Conservation (phyloP, 169 alveolate species). For the Plasmodium vinckei region DNA sequence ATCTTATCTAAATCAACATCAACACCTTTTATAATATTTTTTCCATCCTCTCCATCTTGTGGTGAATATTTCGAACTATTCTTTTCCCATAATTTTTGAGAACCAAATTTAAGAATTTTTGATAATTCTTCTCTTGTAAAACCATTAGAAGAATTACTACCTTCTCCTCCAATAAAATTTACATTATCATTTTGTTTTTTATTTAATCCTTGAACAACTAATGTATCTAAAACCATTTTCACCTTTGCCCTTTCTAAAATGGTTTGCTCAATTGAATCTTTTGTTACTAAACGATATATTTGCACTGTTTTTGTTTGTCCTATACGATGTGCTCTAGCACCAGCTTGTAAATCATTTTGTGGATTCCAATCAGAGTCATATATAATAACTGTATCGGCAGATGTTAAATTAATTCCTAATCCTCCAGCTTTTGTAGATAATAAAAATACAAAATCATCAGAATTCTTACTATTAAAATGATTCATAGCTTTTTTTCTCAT, state of each 20-base stretch:
- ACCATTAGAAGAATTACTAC: conserved; percentile 79
- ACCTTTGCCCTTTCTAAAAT: conserved; percentile 98
- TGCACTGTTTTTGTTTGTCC: conserved; percentile 98
- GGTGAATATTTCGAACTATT: conserved; percentile 70
- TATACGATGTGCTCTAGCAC: conserved; percentile 99
- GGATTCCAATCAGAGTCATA: conserved; percentile 99
- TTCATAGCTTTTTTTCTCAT: conserved; percentile 96
- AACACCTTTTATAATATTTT: conserved; percentile 74
- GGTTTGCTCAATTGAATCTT: conserved; percentile 97
- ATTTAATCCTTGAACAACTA: conserved; percentile 94
- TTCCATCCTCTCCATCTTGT: conserved; percentile 54
- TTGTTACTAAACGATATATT: conserved; percentile 96
- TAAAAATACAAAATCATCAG: conserved; percentile 95
- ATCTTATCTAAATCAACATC: conserved; percentile 91
- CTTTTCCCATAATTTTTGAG: conserved; percentile 91
- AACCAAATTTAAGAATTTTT: conserved; percentile 92
- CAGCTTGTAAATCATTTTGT: conserved; percentile 98
- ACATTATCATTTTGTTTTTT: conserved; percentile 83
- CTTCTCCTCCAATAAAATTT: conserved; percentile 81
- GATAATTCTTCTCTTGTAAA: conserved; percentile 92
- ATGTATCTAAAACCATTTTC: conserved; percentile 97
- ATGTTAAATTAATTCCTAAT: conserved; percentile 94
- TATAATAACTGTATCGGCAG: conserved; percentile 96
- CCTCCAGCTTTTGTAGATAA: conserved; percentile 99
- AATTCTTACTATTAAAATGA: conserved; percentile 94